Evolutionary conservation across 257 asterid species (phyloP), one percentile per base, ranked within the genome.

Genomic region (Paraleonurus japonicus): DNA sequence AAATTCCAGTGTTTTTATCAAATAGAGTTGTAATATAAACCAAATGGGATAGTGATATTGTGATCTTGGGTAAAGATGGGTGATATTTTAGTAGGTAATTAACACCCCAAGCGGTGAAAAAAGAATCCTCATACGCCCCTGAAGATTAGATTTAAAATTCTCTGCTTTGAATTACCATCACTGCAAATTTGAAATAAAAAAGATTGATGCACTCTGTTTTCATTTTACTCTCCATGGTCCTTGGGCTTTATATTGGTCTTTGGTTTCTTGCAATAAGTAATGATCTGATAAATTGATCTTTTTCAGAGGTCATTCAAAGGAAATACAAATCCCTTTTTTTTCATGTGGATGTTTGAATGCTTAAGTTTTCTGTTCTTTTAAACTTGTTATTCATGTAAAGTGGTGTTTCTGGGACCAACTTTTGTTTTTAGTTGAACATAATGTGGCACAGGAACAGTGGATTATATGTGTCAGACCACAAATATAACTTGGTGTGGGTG

Each of bases 241-340:
- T 43, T 59, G 10, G 67, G 39, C 67, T 41, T 55, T 28, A n/a
- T 32, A 33, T 33, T 51, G 66, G 61, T 28, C 35, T 70, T 37
- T 61, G 37, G 35, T 50, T 45, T 53, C 27, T 71, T 28, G 35
- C 35, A 0, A 19, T 19, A 7, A 41, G 23, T 5, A 41, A 39
- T 65, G 39, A 65, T 41, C 26, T 65, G 39, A 24, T 7, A 23
- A 41, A 41, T 11, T 7, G 15, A 41, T 41, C 16, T 39, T 10
- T 33, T 11, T n/a, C 19, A 23, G 9, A 37, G 28, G 17, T 19
- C 41, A 1, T n/a, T 51, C 12, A 27, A 33, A 22, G 20, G 47
- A 8, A 41, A 17, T 13, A 62, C 11, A 7, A 7, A 1, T 22
- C 39, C 53, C 7, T 55, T 55, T 15, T 37, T 15, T 15, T 43